Percentiles rank a stretch among this genome's conserved stretches.
Evolutionary conservation across 1,139 yeast genomes (phyloP).

Genomic region (Hyphopichia pseudoburtonii): DNA sequence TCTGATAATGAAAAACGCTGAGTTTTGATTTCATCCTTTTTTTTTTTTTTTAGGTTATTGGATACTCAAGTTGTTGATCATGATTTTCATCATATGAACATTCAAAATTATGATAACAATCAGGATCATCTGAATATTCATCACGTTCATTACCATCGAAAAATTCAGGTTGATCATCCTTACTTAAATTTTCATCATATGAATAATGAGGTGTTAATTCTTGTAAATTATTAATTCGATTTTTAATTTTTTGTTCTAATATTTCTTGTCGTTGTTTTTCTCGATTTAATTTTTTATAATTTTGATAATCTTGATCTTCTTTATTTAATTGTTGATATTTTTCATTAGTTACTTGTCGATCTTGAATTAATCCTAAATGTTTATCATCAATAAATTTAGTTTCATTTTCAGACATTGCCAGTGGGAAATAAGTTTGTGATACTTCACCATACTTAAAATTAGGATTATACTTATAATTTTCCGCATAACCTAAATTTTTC

Average conservation of each 20-base stretch:
- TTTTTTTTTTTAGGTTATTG: too few species aligned
- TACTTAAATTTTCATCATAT: slow-evolving; percentile 37
- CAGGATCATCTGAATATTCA: slow-evolving; percentile 37
- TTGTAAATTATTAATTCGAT: slow-evolving; percentile 3
- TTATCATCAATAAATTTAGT: slow-evolving; percentile 36
- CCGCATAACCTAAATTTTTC: slow-evolving; percentile 85
- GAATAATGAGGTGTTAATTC: slow-evolving; percentile 14
- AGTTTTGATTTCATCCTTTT: background rate
- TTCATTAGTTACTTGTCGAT: slow-evolving; percentile 22
- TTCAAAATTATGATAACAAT: slow-evolving; percentile 33
- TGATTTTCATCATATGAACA: slow-evolving; percentile 37
- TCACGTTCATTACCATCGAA: slow-evolving; percentile 37
- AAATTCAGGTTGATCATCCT: slow-evolving; percentile 39
- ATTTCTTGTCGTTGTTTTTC: background rate
- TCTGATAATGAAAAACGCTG: slow-evolving; percentile 5
- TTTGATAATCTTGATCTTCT: slow-evolving; percentile 27
- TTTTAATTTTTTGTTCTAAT: background rate
- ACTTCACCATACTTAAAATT: slow-evolving; percentile 70
- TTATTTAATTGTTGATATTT: slow-evolving; percentile 21
- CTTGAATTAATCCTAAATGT: slow-evolving; percentile 34
- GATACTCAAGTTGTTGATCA: slow-evolving; percentile 7
- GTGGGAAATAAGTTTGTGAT: slow-evolving; percentile 68
- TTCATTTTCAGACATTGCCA: slow-evolving; percentile 33
- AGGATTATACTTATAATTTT: slow-evolving; percentile 87
- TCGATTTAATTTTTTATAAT: slow-evolving; percentile 21